phyloP scores from a whole-genome alignment of 768 basidiomycete species.

The Mycena floridula region DNA sequence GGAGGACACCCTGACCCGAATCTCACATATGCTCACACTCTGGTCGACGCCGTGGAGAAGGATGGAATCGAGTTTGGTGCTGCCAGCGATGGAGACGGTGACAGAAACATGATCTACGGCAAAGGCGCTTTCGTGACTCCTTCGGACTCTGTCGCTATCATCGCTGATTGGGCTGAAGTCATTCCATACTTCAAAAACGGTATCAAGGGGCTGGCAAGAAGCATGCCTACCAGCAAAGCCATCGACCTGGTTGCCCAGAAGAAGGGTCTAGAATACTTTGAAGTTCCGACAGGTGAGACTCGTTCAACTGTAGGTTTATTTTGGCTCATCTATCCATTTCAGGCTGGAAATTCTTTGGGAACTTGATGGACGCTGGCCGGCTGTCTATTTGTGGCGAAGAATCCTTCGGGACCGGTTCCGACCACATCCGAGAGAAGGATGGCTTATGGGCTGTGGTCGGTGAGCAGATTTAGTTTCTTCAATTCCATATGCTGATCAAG shows the following conservation, averaged over 20 bases:
- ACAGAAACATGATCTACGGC: conserved; percentile 99
- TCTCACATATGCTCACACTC: conserved; percentile 90
- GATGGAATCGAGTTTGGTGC: conserved; percentile 88
- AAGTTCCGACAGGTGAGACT: conserved; percentile 86
- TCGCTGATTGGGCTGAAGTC: conserved; percentile 91
- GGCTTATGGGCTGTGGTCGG: conserved; percentile 97
- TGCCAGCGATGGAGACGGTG: conserved; percentile 95
- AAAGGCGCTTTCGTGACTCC: conserved; percentile 97
- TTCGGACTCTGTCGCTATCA: conserved; percentile 96
- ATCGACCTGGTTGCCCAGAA: conserved; percentile 94
- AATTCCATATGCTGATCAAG: conserved; percentile 4
- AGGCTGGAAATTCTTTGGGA: conserved; percentile 99
- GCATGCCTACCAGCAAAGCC: conserved; percentile 97
- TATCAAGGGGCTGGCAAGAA: conserved; percentile 91
- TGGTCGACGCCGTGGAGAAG: conserved; percentile 89
- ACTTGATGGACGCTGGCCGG: conserved; percentile 97
- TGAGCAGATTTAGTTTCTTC: conserved; percentile 29
- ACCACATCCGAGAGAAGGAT: conserved; percentile 99
- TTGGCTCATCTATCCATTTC: not conserved
- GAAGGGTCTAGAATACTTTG: conserved; percentile 89
- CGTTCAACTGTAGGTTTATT: not conserved
- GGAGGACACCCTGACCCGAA: conserved; percentile 99
- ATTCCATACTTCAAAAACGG: conserved; percentile 94
- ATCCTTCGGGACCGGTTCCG: conserved; percentile 99
- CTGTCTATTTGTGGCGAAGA: conserved; percentile 99